A percentile compares a stretch with the other conserved stretches of the same genome.
Evolutionary conservation across 2,329 filamentous ascomycete species (phyloP).

Genomic region (Diaporthe vaccinii): DNA sequence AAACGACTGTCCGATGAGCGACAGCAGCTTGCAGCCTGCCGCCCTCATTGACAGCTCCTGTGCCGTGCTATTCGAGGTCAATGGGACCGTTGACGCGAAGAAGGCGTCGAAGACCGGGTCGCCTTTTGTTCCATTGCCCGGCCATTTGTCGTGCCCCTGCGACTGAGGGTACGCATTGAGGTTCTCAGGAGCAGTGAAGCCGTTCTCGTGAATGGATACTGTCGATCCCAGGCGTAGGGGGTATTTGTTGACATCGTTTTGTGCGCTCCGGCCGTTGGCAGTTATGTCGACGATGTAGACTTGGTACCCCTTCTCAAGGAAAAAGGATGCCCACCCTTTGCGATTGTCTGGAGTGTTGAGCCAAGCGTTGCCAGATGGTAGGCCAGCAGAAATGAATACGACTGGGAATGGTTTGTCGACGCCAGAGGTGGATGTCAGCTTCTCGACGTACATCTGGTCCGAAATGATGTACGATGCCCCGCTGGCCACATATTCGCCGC

Average conservation of each 20-base stretch:
- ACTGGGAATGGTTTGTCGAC: conserved; percentile 8
- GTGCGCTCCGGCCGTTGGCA: conserved; percentile 43
- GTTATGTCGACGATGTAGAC: conserved; percentile 56
- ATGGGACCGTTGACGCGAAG: conserved; percentile 46
- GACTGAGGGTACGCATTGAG: conserved; percentile 51
- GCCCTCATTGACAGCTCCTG: conserved; percentile 48
- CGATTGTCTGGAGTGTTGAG: conserved; percentile 62
- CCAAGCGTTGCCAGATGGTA: conserved; percentile 45
- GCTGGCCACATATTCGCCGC: conserved; percentile 17
- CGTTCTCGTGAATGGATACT: conserved; percentile 43
- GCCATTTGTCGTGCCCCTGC: conserved; percentile 55
- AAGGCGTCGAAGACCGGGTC: conserved; percentile 50
- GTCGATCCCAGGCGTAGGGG: conserved; percentile 37
- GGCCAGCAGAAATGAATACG: conserved; percentile 11
- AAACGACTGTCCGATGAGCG: conserved; percentile 49
- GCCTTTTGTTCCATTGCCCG: conserved; percentile 50
- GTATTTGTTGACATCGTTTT: conserved; percentile 44
- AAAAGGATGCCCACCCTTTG: conserved; percentile 61
- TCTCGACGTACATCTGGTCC: conserved; percentile 26
- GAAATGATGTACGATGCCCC: conserved; percentile 2
- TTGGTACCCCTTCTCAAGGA: conserved; percentile 58
- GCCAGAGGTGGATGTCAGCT: conserved; percentile 8
- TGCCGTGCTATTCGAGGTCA: conserved; percentile 46
- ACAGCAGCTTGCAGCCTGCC: conserved; percentile 49
- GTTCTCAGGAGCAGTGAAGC: conserved; percentile 45